Conservation (phyloP, 192 early-diverging fungal species). For the Linnemannia schmuckeri region DNA sequence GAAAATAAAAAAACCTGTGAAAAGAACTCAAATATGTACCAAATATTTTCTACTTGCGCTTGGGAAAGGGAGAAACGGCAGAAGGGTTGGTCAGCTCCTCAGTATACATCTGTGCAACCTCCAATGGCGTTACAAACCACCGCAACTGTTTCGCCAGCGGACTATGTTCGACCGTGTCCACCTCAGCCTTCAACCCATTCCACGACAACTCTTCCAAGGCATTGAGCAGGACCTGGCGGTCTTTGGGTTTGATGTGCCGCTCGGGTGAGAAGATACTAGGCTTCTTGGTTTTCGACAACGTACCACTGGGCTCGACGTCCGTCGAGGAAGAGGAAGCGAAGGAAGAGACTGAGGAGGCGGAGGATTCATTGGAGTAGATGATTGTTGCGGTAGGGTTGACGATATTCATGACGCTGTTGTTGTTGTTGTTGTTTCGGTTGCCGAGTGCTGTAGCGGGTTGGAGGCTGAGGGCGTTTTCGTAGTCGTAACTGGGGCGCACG, state of each 20-base stretch:
- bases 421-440: background rate
- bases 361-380: background rate
- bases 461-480: background rate
- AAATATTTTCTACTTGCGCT: background rate
- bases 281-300: background rate
- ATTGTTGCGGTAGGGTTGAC: background rate
- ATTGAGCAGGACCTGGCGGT: constrained; percentile 14
- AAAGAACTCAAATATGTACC: background rate
- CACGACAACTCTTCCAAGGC: constrained; percentile 26
- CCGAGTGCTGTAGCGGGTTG: background rate
- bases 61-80: constrained; percentile 9
- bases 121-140: constrained; percentile 40
- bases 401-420: background rate
- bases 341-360: background rate
- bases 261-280: background rate
- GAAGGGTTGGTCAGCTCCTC: background rate
- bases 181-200: constrained; percentile 13
- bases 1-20: too few relatives aligned
- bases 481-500: background rate
- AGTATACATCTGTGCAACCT: constrained; percentile 29
- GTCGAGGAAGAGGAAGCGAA: background rate
- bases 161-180: constrained; percentile 22
- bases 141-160: constrained; percentile 29
- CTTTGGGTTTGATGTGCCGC: constrained; percentile 1
- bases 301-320: background rate